Base-by-base conservation (phyloP, 345 rosid genomes). In the Ceriops tagal region DNA sequence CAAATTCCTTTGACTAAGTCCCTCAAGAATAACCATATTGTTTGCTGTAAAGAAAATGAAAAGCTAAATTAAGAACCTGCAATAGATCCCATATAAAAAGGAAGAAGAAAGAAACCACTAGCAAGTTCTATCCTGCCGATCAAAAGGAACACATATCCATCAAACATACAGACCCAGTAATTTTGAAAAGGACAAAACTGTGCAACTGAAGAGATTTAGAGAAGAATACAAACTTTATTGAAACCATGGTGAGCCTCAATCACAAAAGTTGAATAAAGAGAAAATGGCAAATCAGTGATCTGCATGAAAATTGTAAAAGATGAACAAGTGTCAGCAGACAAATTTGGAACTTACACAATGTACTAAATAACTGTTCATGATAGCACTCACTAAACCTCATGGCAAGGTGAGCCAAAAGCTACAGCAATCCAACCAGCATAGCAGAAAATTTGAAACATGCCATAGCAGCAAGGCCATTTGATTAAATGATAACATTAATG, bases 181-280 rank as follows among this genome's bases (percentile, higher is more conserved):
- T 57, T 61, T 16, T 76, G 37, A 19, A 70, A 60, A 55, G 1
- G 66, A 64, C 5, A 21, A 71, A 66, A 65, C 51, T 15, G 30
- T 72, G 62, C 18, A 64, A 10, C 21, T n/a, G 22, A 49, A 53
- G 68, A 63, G 58, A 68, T 69, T 13, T 43, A 20, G 27, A 62
- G 64, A 72, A 62, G 77, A 67, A 70, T 49, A 80, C 87, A 21
- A 72, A 96, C 99, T 78, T 96, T 92, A 71, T 96, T 96, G 83
- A 96, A 96, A 61, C 99, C 98, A 79, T 96, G 99, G 35, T 91
- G 98, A 56, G 93, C 71, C 81, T 96, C 99, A 22, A 96, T 89
- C 68, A 92, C 97, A 72, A 92, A 96, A 56, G 98, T 96, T 72
- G 99, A 96, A 80, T 84, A 92, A 56, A 96, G 88, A 52, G 99